Evolutionary conservation across 805 yeast genomes (phyloP).

Genomic region (Pichia cephalocereana): DNA sequence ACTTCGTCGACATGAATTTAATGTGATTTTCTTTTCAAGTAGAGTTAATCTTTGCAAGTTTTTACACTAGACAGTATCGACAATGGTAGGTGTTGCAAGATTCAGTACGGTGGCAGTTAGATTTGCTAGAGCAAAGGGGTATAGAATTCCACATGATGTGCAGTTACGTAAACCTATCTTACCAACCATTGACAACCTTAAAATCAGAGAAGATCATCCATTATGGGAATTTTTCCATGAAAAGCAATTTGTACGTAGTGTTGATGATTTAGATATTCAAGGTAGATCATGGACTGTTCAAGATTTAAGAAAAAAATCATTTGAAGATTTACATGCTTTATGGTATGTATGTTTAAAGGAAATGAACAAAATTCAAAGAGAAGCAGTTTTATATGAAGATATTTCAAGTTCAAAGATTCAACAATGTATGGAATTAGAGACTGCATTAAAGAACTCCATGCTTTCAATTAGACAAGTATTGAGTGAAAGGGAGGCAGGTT

Average conservation of each 20-base stretch:
- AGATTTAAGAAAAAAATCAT: conserved; percentile 83
- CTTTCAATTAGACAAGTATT: conserved; percentile 78
- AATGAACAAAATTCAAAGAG: conserved; percentile 70
- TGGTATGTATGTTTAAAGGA: conserved; percentile 88
- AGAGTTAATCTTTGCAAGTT: too few species aligned
- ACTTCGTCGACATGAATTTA: neutral
- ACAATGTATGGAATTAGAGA: conserved; percentile 22
- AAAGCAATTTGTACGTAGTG: conserved; percentile 49
- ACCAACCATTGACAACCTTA: conserved; percentile 68
- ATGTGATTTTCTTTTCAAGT: too few species aligned
- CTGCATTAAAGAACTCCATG: conserved; percentile 52
- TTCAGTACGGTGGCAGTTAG: conserved; percentile 29
- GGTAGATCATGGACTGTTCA: conserved; percentile 82
- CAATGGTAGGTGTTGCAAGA: conserved; percentile 8
- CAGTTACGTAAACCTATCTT: conserved; percentile 72
- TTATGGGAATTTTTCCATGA: conserved; percentile 85
- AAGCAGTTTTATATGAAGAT: conserved; percentile 48
- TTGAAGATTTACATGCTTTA: conserved; percentile 81
- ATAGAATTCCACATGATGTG: conserved; percentile 37
- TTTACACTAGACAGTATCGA: neutral
- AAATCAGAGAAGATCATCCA: conserved; percentile 79
- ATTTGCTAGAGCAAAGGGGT: conserved; percentile 24
- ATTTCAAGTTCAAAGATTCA: conserved; percentile 20
- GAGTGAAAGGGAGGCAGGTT: conserved; percentile 73
- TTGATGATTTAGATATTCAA: conserved; percentile 40